Base-by-base conservation (phyloP, 139 green algal genomes). In the Picochlorum sp. region DNA sequence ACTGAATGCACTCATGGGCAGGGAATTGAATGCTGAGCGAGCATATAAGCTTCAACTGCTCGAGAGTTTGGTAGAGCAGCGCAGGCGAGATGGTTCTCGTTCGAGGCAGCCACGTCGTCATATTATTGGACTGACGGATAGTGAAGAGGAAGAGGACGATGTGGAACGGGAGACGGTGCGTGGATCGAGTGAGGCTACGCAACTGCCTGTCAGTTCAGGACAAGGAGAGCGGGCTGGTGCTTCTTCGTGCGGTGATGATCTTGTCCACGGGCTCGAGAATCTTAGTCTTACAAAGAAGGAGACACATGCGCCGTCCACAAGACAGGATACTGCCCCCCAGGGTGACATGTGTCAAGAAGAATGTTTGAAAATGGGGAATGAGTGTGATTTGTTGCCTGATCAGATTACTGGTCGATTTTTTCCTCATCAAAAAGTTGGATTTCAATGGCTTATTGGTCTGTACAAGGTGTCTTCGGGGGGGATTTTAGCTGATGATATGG, bases 361-460 rank as follows among this genome's bases (percentile, higher is more conserved):
- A 41, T 4, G 8, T 11, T 41, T 41, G 34, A 41, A 41, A 41
- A 41, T 41, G 34, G 34, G 34, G 34, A 41, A 41, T 41, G 34
- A 41, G 34, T 41, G 34, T 41, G 34, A 41, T 41, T 13, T 41
- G 8, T 60, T 77, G 49, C 52, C 44, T 41, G 16, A 54, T 26
- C 23, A 30, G 3, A 41, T 87, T 1, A 68, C 71, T 9, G 50
- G 14, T 20, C 77, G 71, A 66, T 72, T 94, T 38, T 94, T 88
- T 71, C 68, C 76, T 2, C 81, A 93, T 49, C 82, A 88, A 65
- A 54, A 86, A 4, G 69, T 89, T 9, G 90, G 88, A 4, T 70
- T 97, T 3, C 63, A 68, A 38, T 97, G 90, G 90, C 70, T 97
- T 73, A 88, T 77, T 73, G 71, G 68, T 31, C 69, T 87, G 10